Evolutionary conservation across 73 alveolate genomes (phyloP), one percentile per base, ranked within the genome.

Genomic region (Symbiodinium natans): DNA sequence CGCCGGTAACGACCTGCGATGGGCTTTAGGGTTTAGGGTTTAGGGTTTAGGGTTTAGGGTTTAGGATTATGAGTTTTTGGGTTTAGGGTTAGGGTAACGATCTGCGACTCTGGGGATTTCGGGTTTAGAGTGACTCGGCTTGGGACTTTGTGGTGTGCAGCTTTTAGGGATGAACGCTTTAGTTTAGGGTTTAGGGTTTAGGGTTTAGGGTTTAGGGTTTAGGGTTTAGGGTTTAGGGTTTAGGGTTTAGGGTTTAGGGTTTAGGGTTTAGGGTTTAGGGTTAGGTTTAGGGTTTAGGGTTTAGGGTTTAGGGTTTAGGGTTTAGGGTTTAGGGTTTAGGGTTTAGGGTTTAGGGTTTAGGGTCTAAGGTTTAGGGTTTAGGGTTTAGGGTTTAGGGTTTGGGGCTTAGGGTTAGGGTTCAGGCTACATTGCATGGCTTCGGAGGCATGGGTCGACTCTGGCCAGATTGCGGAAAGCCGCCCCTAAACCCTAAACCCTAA

Each of bases 1-100:
- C 97, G 10, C 97, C 97, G 41, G 97, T 90, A 52, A 90, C 97
- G 31, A 90, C 97, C 97, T 90, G 41, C 33, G 59, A 11, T 4
- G 83, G 23, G 83, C 19, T 27, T 71, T 71, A 31, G 77, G 59
- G 59, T 46, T 46, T 46, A 13, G 74, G 59, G 74, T 59, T 59
- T 3, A 59, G 77, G 77, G 77, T 13, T 59, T 59, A 59, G 38
- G 77, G 77, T 56, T 56, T 1, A 56, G 75, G 75, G 36, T 25
- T 56, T 56, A 56, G 75, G 75, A 7, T 56, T 46, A 5, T 15
- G 75, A 31, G 29, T 15, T 56, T 56, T 56, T 21, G 77, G 77
- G 77, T 23, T 63, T 63, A 21, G 31, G 34, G 39, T 63, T 25
- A 21, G 77, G 17, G 21, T 7, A 27, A 0, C 17, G 13, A 0